phyloP scores from a whole-genome alignment of 139 green algal species.

The Desmodesmus armatus region DNA sequence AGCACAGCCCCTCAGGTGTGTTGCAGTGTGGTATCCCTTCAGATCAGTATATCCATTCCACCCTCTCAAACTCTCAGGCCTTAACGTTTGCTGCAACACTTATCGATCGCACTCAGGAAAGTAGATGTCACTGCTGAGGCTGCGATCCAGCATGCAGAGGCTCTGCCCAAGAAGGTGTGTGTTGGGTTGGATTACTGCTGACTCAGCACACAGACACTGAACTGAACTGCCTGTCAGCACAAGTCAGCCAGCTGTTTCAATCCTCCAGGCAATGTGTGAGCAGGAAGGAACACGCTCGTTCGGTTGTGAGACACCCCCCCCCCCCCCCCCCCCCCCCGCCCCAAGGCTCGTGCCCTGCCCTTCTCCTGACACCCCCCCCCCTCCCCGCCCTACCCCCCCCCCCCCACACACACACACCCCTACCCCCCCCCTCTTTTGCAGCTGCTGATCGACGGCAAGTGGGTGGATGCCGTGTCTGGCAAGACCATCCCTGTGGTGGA shows the following conservation, averaged over 20 bases:
- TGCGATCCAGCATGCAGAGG: constrained; percentile 23
- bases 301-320: too few relatives aligned
- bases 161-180: constrained; percentile 29
- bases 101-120: not conserved
- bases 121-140: constrained; percentile 11
- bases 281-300: too few relatives aligned
- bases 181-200: too few relatives aligned
- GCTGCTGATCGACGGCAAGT: constrained; percentile 79
- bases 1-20: not conserved
- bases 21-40: not conserved
- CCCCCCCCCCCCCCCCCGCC: too few relatives aligned
- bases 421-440: constrained; percentile 48
- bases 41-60: not conserved
- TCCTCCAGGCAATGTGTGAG: too few relatives aligned
- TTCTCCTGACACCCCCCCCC: too few relatives aligned
- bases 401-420: too few relatives aligned
- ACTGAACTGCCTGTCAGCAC: too few relatives aligned
- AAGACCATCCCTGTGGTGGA: constrained; percentile 61
- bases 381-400: too few relatives aligned
- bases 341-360: too few relatives aligned
- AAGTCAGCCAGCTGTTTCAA: too few relatives aligned
- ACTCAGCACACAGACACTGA: too few relatives aligned
- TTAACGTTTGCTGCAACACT: not conserved
- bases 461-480: constrained; percentile 63
- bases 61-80: not conserved